Conservation (phyloP, 805 yeast genomes). For the Sugiyamaella smithiae region DNA sequence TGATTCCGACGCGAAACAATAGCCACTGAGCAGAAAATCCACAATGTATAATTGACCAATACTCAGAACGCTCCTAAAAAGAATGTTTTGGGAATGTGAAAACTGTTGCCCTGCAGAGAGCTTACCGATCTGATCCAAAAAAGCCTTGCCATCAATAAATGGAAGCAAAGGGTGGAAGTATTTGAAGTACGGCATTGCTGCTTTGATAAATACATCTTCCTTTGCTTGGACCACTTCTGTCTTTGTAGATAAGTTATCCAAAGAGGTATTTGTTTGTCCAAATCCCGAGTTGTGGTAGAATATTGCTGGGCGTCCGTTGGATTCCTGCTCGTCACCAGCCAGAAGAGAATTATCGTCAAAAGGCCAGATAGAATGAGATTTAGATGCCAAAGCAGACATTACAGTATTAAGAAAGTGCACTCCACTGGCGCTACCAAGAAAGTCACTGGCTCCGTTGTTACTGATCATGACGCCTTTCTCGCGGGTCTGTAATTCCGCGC, state of each 20-base stretch:
- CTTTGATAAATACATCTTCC: neutral
- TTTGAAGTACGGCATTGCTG: slow-evolving; percentile 9
- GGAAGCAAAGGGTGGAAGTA: slow-evolving; percentile 9
- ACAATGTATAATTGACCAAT: slow-evolving; percentile 3
- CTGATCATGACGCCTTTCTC: slow-evolving; percentile 8
- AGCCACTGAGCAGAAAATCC: neutral
- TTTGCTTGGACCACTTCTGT: neutral
- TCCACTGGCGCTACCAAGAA: slow-evolving; percentile 53
- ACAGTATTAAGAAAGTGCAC: slow-evolving; percentile 9
- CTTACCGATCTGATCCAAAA: neutral
- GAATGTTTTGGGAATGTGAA: neutral
- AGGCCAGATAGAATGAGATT: neutral
- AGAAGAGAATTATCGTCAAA: slow-evolving; percentile 2
- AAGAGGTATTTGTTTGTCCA: neutral
- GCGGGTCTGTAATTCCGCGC: slow-evolving; percentile 2
- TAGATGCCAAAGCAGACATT: slow-evolving; percentile 4
- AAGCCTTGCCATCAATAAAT: slow-evolving; percentile 5
- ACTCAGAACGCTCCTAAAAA: neutral
- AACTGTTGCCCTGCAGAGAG: neutral
- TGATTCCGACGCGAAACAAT: neutral
- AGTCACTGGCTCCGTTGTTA: slow-evolving; percentile 71
- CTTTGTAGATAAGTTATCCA: neutral
- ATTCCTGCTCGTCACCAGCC: neutral
- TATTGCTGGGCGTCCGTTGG: neutral
- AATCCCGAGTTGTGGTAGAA: neutral